A percentile compares a stretch with the other conserved stretches of the same genome.
Evolutionary conservation across 306 rosid species (phyloP).

Genomic region (Biancaea sappan): DNA sequence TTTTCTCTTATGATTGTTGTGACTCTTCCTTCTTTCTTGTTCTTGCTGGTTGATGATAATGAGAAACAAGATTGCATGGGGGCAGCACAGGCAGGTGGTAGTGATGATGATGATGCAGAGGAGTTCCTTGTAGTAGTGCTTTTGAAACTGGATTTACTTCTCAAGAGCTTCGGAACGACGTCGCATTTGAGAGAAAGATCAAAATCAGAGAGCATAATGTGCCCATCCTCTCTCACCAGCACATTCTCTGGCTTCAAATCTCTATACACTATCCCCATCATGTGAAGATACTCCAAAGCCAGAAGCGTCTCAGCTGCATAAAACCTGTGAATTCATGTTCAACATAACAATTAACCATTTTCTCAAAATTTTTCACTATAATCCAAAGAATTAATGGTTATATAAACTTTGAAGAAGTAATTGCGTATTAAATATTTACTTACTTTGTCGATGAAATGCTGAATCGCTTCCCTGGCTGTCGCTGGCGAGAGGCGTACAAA

Average conservation of each 20-base stretch:
- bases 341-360: background rate
- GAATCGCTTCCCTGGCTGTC: slow-evolving; percentile 75
- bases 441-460: slow-evolving; percentile 73
- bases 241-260: slow-evolving; percentile 97
- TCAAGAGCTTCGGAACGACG: slow-evolving; percentile 76
- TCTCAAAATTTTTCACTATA: background rate
- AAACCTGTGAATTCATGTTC: slow-evolving; percentile 53
- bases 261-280: slow-evolving; percentile 98
- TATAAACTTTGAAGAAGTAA: no score
- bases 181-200: slow-evolving; percentile 95
- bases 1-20: slow-evolving; percentile 67
- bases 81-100: slow-evolving; percentile 54
- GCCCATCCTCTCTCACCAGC: slow-evolving; percentile 90
- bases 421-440: no score
- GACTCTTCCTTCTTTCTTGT: slow-evolving; percentile 46
- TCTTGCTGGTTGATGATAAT: slow-evolving; percentile 38
- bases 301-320: slow-evolving; percentile 89
- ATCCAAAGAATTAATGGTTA: no score
- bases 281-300: slow-evolving; percentile 91
- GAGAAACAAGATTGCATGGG: slow-evolving; percentile 92
- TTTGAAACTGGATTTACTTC: slow-evolving; percentile 46
- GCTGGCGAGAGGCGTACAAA: slow-evolving; percentile 78
- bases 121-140: slow-evolving; percentile 41
- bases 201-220: slow-evolving; percentile 93
- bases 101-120: background rate